A percentile compares a stretch with the other conserved stretches of the same genome.
These are phyloP conservation scores for Histomonas meleagridis DNA, from an alignment of 208 protist genomes.

Conservation along the genomic window DNA sequence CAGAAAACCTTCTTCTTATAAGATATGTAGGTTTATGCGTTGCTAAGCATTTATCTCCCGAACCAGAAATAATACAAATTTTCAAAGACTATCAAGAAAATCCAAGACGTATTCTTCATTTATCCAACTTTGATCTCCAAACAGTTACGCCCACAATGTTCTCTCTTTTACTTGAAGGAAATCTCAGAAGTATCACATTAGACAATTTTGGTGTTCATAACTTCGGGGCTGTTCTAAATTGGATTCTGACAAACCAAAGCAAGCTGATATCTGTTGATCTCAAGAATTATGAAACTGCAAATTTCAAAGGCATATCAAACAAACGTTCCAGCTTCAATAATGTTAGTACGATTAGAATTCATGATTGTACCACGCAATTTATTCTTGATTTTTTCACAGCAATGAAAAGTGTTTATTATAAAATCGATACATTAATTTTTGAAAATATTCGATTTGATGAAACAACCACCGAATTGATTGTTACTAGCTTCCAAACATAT, in stretches of 20 bases:
- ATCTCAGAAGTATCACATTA: background rate
- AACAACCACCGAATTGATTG: background rate
- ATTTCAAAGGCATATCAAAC: background rate
- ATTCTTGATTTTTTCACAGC: background rate
- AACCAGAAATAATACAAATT: background rate
- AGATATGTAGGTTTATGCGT: background rate
- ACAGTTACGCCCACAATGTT: background rate
- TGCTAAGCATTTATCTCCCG: background rate
- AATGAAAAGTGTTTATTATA: background rate
- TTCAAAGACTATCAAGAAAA: background rate
- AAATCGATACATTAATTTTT: background rate
- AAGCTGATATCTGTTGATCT: background rate
- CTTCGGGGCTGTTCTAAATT: background rate
- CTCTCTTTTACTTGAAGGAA: background rate
- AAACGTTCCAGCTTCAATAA: background rate
- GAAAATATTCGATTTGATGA: background rate
- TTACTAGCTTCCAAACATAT: background rate
- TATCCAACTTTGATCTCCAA: background rate
- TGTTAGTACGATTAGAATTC: background rate
- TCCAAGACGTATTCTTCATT: background rate
- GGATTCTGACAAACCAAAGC: background rate
- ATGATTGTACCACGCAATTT: background rate
- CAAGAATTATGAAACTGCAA: background rate
- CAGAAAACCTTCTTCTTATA: background rate
- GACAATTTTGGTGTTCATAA: background rate